A percentile compares a stretch with the other conserved stretches of the same genome.
Evolutionary conservation across 495 filamentous ascomycete species (phyloP).

Genomic region (Acidiella bohemica): DNA sequence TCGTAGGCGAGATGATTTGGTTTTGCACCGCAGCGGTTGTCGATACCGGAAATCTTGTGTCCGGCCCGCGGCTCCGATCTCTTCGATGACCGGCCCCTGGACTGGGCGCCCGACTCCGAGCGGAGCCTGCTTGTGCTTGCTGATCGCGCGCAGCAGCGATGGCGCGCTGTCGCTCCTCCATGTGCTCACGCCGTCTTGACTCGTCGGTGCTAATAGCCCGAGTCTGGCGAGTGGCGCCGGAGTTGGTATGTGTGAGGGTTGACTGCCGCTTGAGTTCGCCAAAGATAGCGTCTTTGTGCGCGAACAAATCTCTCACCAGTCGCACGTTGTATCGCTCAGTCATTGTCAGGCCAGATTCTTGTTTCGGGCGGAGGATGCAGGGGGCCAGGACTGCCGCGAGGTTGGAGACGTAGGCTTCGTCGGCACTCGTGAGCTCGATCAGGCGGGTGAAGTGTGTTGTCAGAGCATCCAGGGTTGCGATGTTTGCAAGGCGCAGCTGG

Average conservation of each 20-base stretch:
- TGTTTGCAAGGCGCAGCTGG: conserved; percentile 90
- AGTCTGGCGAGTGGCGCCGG: conserved; percentile 32
- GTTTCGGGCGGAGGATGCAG: conserved; percentile 75
- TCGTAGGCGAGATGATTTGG: conserved; percentile 39
- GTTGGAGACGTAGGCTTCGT: conserved; percentile 67
- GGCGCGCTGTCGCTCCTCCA: conserved; percentile 80
- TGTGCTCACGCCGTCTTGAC: conserved; percentile 81
- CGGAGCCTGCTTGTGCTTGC: conserved; percentile 30
- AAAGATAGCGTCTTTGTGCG: conserved; percentile 89
- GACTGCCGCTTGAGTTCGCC: conserved; percentile 88
- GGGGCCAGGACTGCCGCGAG: conserved; percentile 70
- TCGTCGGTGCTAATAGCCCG: conserved; percentile 92
- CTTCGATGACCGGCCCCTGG: conserved; percentile 42
- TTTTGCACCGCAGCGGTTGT: conserved; percentile 23
- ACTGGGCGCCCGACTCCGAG: conserved; percentile 58
- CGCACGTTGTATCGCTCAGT: conserved; percentile 89
- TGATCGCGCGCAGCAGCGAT: conserved; percentile 61
- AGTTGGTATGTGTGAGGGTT: conserved; percentile 44
- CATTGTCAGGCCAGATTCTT: conserved; percentile 80
- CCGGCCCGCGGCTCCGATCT: conserved; percentile 66
- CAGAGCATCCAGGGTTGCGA: conserved; percentile 93
- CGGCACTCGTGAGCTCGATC: conserved; percentile 91
- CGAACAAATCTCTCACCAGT: conserved; percentile 82
- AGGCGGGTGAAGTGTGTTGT: conserved; percentile 96
- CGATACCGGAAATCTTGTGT: conserved; percentile 70